phyloP scores from a whole-genome alignment of 306 rosid species.

The Ormosia semicastrata region DNA sequence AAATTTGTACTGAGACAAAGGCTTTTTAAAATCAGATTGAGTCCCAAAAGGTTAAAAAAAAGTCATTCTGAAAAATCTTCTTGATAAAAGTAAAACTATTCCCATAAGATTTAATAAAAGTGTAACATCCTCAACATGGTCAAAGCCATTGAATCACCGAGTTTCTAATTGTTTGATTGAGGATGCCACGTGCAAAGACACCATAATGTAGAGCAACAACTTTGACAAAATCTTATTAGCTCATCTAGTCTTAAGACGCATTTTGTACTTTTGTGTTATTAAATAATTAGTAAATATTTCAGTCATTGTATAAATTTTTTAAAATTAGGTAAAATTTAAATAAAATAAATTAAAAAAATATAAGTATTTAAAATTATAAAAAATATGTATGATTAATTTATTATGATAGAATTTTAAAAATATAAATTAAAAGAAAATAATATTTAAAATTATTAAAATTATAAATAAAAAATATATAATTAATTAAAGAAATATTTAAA shows the following conservation, averaged over 20 bases:
- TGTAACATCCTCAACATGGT: conserved; percentile 25
- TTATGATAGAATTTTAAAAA: too few relatives aligned
- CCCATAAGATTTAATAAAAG: background rate
- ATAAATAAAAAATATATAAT: too few relatives aligned
- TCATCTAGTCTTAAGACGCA: background rate
- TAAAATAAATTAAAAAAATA: too few relatives aligned
- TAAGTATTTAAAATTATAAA: too few relatives aligned
- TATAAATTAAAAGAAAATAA: too few relatives aligned
- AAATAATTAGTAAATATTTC: too few relatives aligned
- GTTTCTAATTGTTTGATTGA: background rate
- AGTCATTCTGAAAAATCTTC: background rate
- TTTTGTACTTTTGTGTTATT: background rate
- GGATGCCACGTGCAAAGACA: conserved; percentile 39
- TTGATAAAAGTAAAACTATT: background rate
- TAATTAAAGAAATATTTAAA: too few relatives aligned
- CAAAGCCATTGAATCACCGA: conserved; percentile 26
- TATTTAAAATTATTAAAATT: too few relatives aligned
- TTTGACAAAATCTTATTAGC: conserved; percentile 13
- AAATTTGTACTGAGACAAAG: too few relatives aligned
- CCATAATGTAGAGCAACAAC: background rate
- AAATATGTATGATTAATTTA: too few relatives aligned
- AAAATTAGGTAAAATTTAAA: too few relatives aligned
- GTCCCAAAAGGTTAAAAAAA: background rate
- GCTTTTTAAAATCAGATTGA: background rate
- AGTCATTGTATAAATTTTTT: too few relatives aligned